Evolutionary conservation across 2,329 filamentous ascomycete species (phyloP).

Genomic region (Scedosporium aurantiacum): DNA sequence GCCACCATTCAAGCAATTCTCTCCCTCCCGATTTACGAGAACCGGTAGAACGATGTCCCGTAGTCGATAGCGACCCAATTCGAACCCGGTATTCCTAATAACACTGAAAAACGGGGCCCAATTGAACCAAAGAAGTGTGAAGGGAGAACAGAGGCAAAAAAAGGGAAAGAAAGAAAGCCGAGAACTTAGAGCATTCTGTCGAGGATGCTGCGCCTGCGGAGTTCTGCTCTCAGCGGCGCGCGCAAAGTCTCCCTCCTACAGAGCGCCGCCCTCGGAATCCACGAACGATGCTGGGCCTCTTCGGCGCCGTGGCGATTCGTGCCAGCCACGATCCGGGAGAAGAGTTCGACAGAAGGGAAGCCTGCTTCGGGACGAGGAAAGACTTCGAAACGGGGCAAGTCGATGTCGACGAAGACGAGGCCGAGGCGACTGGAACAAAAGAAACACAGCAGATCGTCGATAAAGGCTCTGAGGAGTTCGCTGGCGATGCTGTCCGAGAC

Average conservation of each 20-base stretch:
- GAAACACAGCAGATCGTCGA: neutral
- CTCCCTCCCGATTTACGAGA: neutral
- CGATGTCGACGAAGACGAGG: neutral
- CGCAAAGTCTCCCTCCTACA: neutral
- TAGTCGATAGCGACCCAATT: neutral
- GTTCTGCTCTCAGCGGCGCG: neutral
- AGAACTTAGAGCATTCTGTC: neutral
- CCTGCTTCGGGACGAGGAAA: too few species aligned
- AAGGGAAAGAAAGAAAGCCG: neutral
- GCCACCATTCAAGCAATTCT: neutral
- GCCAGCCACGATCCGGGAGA: neutral
- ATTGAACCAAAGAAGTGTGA: neutral
- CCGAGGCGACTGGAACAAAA: neutral
- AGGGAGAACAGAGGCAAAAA: neutral
- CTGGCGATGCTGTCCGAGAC: neutral
- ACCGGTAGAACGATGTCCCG: neutral
- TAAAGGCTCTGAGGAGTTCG: neutral
- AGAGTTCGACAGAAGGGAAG: too few species aligned
- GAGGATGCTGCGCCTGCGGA: slow-evolving; percentile 5
- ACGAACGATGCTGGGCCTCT: neutral
- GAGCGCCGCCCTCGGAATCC: neutral
- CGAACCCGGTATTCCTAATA: neutral
- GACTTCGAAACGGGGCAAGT: too few species aligned
- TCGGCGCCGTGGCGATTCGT: neutral
- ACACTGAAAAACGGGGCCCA: too few species aligned